A percentile compares a stretch with the other conserved stretches of the same genome.
Evolutionary conservation across 352 stramenopile species (phyloP).

Genomic region (Globisporangium perplexum): DNA sequence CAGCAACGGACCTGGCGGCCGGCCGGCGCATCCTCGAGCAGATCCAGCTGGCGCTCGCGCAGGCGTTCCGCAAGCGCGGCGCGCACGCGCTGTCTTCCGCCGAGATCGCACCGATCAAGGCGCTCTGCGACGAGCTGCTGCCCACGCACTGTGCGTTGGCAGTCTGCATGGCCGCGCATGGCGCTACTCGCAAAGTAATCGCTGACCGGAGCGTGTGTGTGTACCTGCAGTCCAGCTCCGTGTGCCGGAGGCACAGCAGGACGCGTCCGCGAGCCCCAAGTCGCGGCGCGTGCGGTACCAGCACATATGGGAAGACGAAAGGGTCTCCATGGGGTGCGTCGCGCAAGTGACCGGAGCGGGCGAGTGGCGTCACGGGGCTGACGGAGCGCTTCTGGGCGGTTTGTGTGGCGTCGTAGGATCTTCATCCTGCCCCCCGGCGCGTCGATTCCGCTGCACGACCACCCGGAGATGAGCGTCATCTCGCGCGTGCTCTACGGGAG

Average conservation of each 20-base stretch:
- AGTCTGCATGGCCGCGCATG: too few relatives aligned
- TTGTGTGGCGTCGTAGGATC: constrained; percentile 39
- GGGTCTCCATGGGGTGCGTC: constrained; percentile 70
- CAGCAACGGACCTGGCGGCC: constrained; percentile 17
- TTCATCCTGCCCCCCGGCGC: constrained; percentile 75
- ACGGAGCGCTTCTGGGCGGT: background rate
- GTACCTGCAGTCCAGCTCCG: constrained; percentile 42
- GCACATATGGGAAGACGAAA: constrained; percentile 77
- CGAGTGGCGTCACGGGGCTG: background rate
- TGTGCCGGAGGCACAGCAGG: constrained; percentile 22
- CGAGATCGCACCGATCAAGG: constrained; percentile 61
- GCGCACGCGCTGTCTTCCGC: constrained; percentile 36
- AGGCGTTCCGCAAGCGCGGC: constrained; percentile 28
- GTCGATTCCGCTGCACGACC: constrained; percentile 74
- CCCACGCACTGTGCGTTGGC: constrained; percentile 55
- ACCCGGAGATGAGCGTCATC: constrained; percentile 82
- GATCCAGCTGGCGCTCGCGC: constrained; percentile 42
- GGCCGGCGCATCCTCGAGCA: constrained; percentile 37
- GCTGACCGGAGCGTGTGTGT: background rate
- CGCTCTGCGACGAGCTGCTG: constrained; percentile 62
- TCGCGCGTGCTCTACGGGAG: constrained; percentile 75
- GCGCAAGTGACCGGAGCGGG: background rate
- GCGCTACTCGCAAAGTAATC: too few relatives aligned
- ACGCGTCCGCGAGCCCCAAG: constrained; percentile 5
- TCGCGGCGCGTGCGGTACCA: constrained; percentile 47